Evolutionary conservation across 1,284 basidiomycete genomes (phyloP).

Genomic region (Ceratobasidium sp.): DNA sequence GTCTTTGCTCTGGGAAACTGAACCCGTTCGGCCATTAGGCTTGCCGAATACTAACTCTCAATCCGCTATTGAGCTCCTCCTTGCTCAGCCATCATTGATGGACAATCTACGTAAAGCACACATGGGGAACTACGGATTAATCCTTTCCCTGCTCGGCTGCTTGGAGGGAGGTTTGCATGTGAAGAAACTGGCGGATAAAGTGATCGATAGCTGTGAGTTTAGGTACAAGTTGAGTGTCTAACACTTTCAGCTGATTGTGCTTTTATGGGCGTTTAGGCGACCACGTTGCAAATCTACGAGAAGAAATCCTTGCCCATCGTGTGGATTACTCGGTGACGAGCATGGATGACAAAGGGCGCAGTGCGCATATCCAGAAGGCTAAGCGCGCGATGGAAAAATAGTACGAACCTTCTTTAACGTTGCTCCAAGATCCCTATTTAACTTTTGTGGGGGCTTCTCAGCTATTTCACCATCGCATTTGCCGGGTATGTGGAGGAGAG

Average conservation of each 20-base stretch:
- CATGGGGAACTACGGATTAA: conserved; percentile 89
- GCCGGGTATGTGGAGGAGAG: conserved; percentile 86
- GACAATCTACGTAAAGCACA: conserved; percentile 88
- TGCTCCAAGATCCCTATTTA: neutral
- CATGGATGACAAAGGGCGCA: conserved; percentile 71
- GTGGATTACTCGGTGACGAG: conserved; percentile 86
- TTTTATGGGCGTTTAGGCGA: conserved; percentile 63
- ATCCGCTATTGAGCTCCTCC: conserved; percentile 84
- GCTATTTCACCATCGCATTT: conserved; percentile 96
- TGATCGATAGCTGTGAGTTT: conserved; percentile 85
- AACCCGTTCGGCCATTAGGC: conserved; percentile 4
- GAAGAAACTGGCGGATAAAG: conserved; percentile 87
- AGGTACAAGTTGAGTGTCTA: neutral
- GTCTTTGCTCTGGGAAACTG: neutral
- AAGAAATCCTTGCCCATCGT: conserved; percentile 85
- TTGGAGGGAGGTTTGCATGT: conserved; percentile 83
- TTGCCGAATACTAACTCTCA: conserved; percentile 60
- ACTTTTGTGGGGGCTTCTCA: conserved; percentile 50
- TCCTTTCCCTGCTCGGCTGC: conserved; percentile 89
- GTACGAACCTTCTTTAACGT: conserved; percentile 57
- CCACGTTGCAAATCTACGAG: conserved; percentile 88
- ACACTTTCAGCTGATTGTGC: conserved; percentile 30
- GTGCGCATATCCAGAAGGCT: conserved; percentile 68
- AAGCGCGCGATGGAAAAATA: conserved; percentile 83
- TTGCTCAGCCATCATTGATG: conserved; percentile 79